Percentiles rank a stretch among this genome's conserved stretches.
Evolutionary conservation across 2,329 filamentous ascomycete species (phyloP).

Genomic region (Trichoderma breve): DNA sequence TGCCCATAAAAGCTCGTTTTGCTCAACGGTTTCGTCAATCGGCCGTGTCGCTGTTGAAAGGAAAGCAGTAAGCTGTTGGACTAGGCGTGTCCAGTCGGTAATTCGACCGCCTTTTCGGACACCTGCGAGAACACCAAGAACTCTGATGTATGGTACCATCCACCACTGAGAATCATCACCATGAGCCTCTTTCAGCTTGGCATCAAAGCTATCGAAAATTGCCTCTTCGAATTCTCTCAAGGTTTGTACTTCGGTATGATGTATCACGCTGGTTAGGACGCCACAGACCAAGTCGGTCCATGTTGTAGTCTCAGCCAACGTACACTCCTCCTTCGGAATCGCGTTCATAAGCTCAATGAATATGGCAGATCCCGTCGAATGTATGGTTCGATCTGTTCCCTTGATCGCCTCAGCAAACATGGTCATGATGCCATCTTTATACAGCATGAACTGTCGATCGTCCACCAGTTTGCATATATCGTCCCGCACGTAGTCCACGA

Average conservation of each 20-base stretch:
- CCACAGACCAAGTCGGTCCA: constrained; percentile 71
- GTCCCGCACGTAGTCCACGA: constrained; percentile 69
- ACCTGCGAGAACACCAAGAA: constrained; percentile 69
- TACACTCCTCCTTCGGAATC: constrained; percentile 50
- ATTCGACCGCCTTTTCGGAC: constrained; percentile 81
- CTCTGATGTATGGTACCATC: constrained; percentile 49
- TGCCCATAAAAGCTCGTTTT: constrained; percentile 52
- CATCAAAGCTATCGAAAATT: constrained; percentile 51
- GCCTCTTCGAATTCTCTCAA: constrained; percentile 67
- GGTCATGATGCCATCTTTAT: constrained; percentile 85
- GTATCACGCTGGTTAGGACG: constrained; percentile 75
- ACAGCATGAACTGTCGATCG: constrained; percentile 62
- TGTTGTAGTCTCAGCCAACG: constrained; percentile 44
- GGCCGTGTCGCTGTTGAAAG: constrained; percentile 44
- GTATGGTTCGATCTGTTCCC: constrained; percentile 57
- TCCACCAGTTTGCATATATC: constrained; percentile 59
- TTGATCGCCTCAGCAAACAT: constrained; percentile 83
- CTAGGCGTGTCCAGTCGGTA: constrained; percentile 65
- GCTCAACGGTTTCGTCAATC: constrained; percentile 32
- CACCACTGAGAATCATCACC: constrained; percentile 32
- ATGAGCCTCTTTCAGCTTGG: constrained; percentile 36
- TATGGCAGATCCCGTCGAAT: constrained; percentile 58
- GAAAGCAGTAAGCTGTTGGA: constrained; percentile 54
- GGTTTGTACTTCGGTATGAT: constrained; percentile 73
- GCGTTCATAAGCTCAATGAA: constrained; percentile 51